Percentiles rank a stretch among this genome's conserved stretches.
These are phyloP conservation scores for Cucumis variabilis DNA, from an alignment of 331 rosid genomes.

Conservation along the genomic window DNA sequence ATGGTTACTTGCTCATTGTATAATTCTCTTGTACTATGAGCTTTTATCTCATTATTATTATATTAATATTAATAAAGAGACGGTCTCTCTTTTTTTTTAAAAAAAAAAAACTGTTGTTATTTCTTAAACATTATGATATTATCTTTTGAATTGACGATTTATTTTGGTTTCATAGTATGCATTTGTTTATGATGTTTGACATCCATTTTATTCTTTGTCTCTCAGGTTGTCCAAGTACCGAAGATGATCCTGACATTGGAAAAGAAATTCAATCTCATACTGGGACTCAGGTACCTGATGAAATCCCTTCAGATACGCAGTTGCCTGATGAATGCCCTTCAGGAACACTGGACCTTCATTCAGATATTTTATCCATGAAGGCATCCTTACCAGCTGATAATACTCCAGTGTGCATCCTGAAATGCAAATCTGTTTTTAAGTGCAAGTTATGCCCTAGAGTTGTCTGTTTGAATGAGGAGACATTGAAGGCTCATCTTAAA, in stretches of 20 bases:
- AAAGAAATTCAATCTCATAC: conserved; percentile 39
- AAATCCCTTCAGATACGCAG: neutral
- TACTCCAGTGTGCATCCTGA: conserved; percentile 50
- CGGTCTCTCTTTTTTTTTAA: too few species aligned
- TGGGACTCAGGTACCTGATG: conserved; percentile 38
- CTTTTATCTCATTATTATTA: too few species aligned
- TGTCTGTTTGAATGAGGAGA: conserved; percentile 82
- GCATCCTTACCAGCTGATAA: conserved; percentile 45
- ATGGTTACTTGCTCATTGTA: too few species aligned
- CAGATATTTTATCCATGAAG: conserved; percentile 38
- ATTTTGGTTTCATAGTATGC: conserved; percentile 14
- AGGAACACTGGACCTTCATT: conserved; percentile 36
- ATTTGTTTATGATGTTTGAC: conserved; percentile 33
- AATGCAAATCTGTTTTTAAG: conserved; percentile 83
- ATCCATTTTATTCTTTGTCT: conserved; percentile 31
- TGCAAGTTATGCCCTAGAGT: conserved; percentile 91
- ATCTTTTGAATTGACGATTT: neutral
- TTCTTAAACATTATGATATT: conserved; percentile 8
- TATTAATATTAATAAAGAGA: too few species aligned
- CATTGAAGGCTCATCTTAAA: conserved; percentile 74
- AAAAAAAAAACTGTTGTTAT: neutral
- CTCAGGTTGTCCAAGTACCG: conserved; percentile 57
- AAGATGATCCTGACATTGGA: conserved; percentile 57
- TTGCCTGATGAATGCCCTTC: conserved; percentile 35
- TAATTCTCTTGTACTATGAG: too few species aligned